A percentile compares a stretch with the other conserved stretches of the same genome.
Evolutionary conservation across 805 yeast species (phyloP).

Genomic region (Metschnikowia sp.): DNA sequence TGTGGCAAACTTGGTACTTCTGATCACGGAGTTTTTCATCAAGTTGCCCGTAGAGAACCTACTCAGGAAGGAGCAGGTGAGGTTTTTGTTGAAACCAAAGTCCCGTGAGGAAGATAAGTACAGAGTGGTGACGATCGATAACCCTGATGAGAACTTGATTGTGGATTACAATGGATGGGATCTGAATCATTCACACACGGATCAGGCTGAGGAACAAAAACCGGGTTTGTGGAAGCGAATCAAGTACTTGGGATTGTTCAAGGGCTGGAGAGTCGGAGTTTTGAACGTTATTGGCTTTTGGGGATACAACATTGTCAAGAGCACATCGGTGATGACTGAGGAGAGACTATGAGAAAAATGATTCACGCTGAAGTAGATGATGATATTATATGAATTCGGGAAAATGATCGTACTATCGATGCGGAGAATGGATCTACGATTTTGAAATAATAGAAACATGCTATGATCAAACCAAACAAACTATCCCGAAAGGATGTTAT

Average conservation of each 20-base stretch:
- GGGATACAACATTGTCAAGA: conserved; percentile 63
- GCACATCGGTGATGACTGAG: conserved; percentile 29
- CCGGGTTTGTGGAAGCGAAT: conserved; percentile 42
- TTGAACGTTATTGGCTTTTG: conserved; percentile 78
- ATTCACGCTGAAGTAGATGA: no score
- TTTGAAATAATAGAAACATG: no score
- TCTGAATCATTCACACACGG: conserved; percentile 3
- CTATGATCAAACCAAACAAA: no score
- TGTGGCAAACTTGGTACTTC: conserved; percentile 54
- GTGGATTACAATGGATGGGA: conserved; percentile 39
- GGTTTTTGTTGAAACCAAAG: conserved; percentile 49
- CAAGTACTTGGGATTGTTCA: conserved; percentile 45
- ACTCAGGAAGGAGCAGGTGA: conserved; percentile 77
- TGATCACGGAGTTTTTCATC: conserved; percentile 65
- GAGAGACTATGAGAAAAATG: conserved; percentile 12
- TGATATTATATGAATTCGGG: no score
- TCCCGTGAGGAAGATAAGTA: conserved; percentile 31
- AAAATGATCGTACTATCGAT: no score
- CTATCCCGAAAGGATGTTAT: no score
- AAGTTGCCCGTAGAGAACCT: conserved; percentile 86
- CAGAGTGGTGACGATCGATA: conserved; percentile 41
- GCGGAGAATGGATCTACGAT: no score
- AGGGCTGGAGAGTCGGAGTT: conserved; percentile 91
- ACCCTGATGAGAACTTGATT: conserved; percentile 49
- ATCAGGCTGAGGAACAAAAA: conserved; percentile 19